phyloP scores from a whole-genome alignment of 306 rosid species.

The Inga laurina region DNA sequence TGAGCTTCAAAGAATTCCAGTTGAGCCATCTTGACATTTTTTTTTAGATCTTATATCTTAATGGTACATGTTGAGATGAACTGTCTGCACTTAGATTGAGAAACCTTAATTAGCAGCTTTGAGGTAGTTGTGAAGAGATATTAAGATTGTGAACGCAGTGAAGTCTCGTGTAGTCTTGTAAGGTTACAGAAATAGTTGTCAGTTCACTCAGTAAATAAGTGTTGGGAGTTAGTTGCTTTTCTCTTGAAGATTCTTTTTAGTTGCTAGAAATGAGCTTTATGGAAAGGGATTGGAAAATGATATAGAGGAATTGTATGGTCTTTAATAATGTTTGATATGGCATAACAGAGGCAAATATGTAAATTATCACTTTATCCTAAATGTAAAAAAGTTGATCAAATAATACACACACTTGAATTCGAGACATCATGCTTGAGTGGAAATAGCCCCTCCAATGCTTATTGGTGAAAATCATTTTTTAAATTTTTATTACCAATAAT shows the following conservation, averaged over 20 bases:
- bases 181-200: not conserved
- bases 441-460: not conserved
- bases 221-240: not conserved
- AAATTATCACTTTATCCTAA: no score
- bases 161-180: not conserved
- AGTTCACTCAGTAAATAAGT: not conserved
- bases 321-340: not conserved
- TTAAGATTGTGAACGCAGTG: not conserved
- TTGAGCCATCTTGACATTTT: not conserved
- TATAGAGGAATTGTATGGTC: not conserved
- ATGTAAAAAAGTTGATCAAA: not conserved
- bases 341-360: not conserved
- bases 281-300: not conserved
- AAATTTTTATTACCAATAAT: not conserved
- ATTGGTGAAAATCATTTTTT: not conserved
- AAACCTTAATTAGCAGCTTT: constrained; percentile 21
- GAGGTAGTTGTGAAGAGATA: not conserved
- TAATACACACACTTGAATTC: not conserved
- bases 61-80: not conserved
- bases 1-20: not conserved
- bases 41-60: not conserved
- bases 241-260: not conserved
- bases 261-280: not conserved
- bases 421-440: not conserved
- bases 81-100: constrained; percentile 1